Evolutionary conservation across 768 basidiomycete genomes (phyloP).

Genomic region (Udeniomyces megalosporus): DNA sequence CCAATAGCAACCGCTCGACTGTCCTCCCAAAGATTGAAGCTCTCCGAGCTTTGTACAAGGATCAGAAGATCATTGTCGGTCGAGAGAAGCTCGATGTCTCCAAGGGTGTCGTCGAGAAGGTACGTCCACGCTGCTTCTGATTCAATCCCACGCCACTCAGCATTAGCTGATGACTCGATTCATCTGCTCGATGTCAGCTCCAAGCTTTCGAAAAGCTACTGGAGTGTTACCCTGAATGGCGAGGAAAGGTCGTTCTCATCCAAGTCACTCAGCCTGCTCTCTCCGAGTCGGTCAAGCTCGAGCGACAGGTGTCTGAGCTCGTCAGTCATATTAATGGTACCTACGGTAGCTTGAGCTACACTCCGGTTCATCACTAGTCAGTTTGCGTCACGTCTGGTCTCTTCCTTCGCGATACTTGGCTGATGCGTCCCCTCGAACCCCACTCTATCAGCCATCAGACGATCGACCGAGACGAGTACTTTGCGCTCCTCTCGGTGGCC

Average conservation of each 20-base stretch:
- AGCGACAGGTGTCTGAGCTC: constrained; percentile 70
- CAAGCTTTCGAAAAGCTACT: constrained; percentile 90
- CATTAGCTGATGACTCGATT: neutral
- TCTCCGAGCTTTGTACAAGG: constrained; percentile 66
- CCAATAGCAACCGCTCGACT: constrained; percentile 48
- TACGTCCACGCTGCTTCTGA: constrained; percentile 20
- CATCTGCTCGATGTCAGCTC: constrained; percentile 37
- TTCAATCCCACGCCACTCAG: neutral
- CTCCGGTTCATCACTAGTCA: constrained; percentile 94
- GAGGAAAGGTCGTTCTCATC: constrained; percentile 50
- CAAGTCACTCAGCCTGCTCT: constrained; percentile 89
- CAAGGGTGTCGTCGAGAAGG: constrained; percentile 94
- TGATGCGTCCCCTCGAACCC: neutral
- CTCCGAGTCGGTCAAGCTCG: constrained; percentile 81
- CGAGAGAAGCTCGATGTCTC: constrained; percentile 97
- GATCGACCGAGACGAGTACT: constrained; percentile 94
- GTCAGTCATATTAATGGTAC: constrained; percentile 34
- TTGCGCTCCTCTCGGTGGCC: constrained; percentile 79
- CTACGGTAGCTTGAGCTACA: constrained; percentile 84
- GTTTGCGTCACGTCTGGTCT: constrained; percentile 28
- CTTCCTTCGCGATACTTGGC: neutral
- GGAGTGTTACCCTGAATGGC: constrained; percentile 86
- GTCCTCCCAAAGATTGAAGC: constrained; percentile 81
- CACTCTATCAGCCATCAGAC: constrained; percentile 61
- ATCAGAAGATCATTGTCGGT: constrained; percentile 96